Evolutionary conservation across 2,329 filamentous ascomycete species (phyloP).

Genomic region (Diaporthe amygdali): DNA sequence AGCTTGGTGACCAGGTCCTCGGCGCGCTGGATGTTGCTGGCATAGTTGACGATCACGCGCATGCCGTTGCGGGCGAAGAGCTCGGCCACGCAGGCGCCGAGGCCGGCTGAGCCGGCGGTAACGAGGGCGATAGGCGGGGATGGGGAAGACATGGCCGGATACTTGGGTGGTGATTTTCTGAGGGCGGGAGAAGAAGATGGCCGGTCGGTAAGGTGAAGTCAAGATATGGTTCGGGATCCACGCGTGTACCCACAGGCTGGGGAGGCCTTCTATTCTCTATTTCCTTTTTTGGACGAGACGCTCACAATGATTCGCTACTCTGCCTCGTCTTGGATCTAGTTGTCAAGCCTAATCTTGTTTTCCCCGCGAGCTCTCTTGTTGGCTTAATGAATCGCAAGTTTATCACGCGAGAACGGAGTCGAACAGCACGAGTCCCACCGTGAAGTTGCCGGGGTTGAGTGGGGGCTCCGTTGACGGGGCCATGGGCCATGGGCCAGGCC

Average conservation of each 20-base stretch:
- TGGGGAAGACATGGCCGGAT: slow-evolving; percentile 34
- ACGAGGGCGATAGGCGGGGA: slow-evolving; percentile 47
- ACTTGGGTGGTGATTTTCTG: neutral
- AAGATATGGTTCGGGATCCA: neutral
- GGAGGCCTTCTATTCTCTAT: neutral
- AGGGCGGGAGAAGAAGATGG: neutral
- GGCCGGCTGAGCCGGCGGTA: slow-evolving; percentile 64
- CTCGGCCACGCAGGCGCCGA: slow-evolving; percentile 71
- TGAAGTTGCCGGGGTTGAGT: neutral
- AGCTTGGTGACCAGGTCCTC: slow-evolving; percentile 62
- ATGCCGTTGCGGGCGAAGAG: slow-evolving; percentile 72
- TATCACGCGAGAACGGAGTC: slow-evolving; percentile 4
- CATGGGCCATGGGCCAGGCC: neutral
- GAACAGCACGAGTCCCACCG: neutral
- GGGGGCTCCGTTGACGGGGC: neutral
- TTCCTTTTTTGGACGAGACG: slow-evolving; percentile 10
- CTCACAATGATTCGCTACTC: slow-evolving; percentile 12
- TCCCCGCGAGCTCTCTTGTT: neutral
- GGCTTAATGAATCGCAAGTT: neutral
- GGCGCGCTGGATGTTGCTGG: slow-evolving; percentile 64
- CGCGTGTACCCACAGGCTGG: slow-evolving; percentile 1
- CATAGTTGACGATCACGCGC: slow-evolving; percentile 78
- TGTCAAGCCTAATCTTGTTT: neutral
- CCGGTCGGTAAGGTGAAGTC: neutral
- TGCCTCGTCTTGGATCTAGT: neutral